Evolutionary conservation across 495 filamentous ascomycete genomes (phyloP).

Genomic region (Talaromyces liani): DNA sequence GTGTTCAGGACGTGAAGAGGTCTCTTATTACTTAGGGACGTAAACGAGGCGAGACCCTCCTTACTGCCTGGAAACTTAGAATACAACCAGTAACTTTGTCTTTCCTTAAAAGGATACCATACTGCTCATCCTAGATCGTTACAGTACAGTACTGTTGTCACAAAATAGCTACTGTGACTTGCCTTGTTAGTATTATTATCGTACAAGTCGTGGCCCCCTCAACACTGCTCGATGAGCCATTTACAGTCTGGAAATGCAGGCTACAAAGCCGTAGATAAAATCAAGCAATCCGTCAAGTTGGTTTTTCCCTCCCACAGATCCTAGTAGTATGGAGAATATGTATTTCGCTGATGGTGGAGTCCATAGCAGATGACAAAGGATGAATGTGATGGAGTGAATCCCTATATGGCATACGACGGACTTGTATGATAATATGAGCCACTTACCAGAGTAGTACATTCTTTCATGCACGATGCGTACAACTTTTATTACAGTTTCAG

Average conservation of each 20-base stretch:
- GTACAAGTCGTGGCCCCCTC: neutral
- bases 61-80: too few species aligned
- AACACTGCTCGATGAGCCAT: neutral
- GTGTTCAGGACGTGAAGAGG: neutral
- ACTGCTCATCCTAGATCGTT: too few species aligned
- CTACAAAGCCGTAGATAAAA: neutral
- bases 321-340: neutral
- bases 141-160: neutral
- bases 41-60: too few species aligned
- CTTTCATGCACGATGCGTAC: too few species aligned
- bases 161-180: neutral
- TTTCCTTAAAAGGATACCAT: too few species aligned
- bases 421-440: too few species aligned
- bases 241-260: neutral
- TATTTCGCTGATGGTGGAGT: neutral
- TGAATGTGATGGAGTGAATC: too few species aligned
- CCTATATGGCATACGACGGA: too few species aligned
- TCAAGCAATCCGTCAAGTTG: neutral
- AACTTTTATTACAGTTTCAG: too few species aligned
- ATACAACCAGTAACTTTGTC: too few species aligned
- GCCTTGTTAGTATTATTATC: neutral
- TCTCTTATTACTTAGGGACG: neutral
- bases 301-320: neutral
- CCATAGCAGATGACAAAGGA: too few species aligned
- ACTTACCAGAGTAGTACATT: too few species aligned